Base-by-base conservation (phyloP, 768 basidiomycete species). In the Naganishia randhawae region DNA sequence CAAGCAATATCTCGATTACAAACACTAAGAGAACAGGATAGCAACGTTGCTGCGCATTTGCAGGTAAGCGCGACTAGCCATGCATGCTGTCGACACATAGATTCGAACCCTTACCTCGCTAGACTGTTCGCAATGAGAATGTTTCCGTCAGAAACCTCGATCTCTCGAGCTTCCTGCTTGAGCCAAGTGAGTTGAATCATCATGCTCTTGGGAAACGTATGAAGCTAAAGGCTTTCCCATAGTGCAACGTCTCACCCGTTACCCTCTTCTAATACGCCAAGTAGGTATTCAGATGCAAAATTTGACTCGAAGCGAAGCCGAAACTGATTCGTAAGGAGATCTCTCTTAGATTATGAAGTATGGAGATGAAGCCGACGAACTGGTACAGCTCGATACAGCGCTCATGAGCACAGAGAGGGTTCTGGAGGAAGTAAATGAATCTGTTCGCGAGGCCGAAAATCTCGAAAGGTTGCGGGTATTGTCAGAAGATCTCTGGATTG, bases 181-280 rank as follows among this genome's bases (percentile, higher is more conserved):
- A 86, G n/a, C 93, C 93, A 0, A 95, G 92, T 93, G 78, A 73
- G 87, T 72, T 13, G 4, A 19, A 16, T 25, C 51, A 16, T 8
- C 27, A 31, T 50, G 29, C n/a, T 13, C 31, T 3, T 9, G 11
- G n/a, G 31, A n/a, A 10, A 22, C 39, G 41, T 13, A 9, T 11
- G 19, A 19, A 10, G 17, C 45, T 51, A 29, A 66, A 16, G n/a
- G 22, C 5, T 6, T 10, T 29, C 2, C 37, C 22, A 25, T 48
- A 52, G 91, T 94, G 92, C 92, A 96, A 86, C 87, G 95, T 10
- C 87, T 97, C 66, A 96, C 95, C 0, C 85, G 92, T 66, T 99
- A 98, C 76, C 95, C 95, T 0, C 83, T 99, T 0, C 83, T 97
- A 35, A 87, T 97, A 71, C 87, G 87, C 64, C 90, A 91, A 80